Percentiles rank a stretch among this genome's conserved stretches.
phyloP scores from a whole-genome alignment of 1,284 basidiomycete species.

The Wallemia hederae region DNA sequence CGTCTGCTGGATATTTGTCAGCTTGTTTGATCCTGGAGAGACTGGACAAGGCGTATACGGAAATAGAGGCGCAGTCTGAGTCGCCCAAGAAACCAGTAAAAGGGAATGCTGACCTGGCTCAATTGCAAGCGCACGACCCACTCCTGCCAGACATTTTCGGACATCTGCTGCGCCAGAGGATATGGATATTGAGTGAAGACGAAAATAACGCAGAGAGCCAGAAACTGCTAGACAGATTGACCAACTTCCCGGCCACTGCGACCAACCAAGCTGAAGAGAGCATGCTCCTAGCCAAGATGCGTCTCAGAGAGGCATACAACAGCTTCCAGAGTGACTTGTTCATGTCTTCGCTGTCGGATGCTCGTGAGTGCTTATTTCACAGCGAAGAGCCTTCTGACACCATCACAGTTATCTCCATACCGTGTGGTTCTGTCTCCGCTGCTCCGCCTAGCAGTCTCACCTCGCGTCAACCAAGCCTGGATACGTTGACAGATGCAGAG shows the following conservation, averaged over 20 bases:
- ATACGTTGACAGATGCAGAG: constrained; percentile 33
- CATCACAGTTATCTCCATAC: background rate
- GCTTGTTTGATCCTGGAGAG: constrained; percentile 18
- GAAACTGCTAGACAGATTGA: constrained; percentile 25
- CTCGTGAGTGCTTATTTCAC: constrained; percentile 25
- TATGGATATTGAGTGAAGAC: constrained; percentile 33
- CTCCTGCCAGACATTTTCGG: constrained; percentile 4
- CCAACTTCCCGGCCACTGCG: constrained; percentile 18
- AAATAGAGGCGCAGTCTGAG: constrained; percentile 28
- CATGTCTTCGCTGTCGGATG: constrained; percentile 55
- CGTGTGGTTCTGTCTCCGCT: constrained; percentile 33
- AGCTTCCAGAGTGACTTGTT: constrained; percentile 58
- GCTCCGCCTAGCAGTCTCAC: constrained; percentile 18
- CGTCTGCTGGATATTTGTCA: background rate
- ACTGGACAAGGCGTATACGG: constrained; percentile 14
- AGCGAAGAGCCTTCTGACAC: background rate
- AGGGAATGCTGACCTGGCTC: constrained; percentile 41
- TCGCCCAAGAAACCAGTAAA: constrained; percentile 32
- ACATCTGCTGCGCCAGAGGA: constrained; percentile 20
- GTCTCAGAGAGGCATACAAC: constrained; percentile 39
- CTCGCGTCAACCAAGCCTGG: constrained; percentile 30
- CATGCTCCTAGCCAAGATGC: constrained; percentile 37
- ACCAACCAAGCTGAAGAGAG: constrained; percentile 33
- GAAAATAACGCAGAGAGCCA: constrained; percentile 25
- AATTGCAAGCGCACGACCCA: background rate